Conservation (phyloP, 768 basidiomycete species). For the Dacryopinax spathularia region DNA sequence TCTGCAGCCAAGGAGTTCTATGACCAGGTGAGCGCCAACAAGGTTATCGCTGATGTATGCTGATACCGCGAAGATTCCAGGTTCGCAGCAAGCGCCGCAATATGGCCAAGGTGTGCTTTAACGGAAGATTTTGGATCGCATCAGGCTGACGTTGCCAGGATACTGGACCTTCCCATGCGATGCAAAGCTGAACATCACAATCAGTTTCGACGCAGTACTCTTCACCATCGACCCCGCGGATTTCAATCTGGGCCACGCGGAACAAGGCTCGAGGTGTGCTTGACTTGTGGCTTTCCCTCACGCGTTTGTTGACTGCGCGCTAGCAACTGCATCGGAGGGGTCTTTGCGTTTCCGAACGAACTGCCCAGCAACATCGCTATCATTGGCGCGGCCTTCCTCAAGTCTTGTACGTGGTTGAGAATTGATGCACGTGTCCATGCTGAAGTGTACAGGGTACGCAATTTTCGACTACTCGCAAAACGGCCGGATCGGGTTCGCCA, state of each 20-base stretch:
- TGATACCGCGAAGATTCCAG: slow-evolving; percentile 34
- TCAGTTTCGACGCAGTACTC: slow-evolving; percentile 32
- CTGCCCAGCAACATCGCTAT: slow-evolving; percentile 43
- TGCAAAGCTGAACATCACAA: slow-evolving; percentile 23
- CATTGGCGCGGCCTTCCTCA: slow-evolving; percentile 50
- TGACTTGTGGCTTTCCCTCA: neutral
- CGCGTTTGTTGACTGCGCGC: neutral
- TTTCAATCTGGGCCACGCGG: slow-evolving; percentile 40
- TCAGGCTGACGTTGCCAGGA: slow-evolving; percentile 21
- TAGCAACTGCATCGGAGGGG: slow-evolving; percentile 43
- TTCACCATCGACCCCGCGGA: slow-evolving; percentile 35
- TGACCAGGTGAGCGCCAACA: slow-evolving; percentile 8
- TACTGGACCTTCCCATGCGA: slow-evolving; percentile 46
- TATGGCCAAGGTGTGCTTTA: slow-evolving; percentile 22
- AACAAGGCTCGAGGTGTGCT: slow-evolving; percentile 22
- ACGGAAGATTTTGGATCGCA: neutral
- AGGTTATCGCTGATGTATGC: slow-evolving; percentile 1
- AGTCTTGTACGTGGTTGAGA: slow-evolving; percentile 38
- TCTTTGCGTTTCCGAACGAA: slow-evolving; percentile 33
- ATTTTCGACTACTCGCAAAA: slow-evolving; percentile 45
- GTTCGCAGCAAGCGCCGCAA: slow-evolving; percentile 28
- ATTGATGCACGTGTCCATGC: slow-evolving; percentile 6
- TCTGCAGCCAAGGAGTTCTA: slow-evolving; percentile 35
- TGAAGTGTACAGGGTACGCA: slow-evolving; percentile 36
- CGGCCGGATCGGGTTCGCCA: slow-evolving; percentile 42